These are phyloP conservation scores for Buxus sempervirens DNA, from an alignment of 164 flowering plant species.

Conservation along the genomic window DNA sequence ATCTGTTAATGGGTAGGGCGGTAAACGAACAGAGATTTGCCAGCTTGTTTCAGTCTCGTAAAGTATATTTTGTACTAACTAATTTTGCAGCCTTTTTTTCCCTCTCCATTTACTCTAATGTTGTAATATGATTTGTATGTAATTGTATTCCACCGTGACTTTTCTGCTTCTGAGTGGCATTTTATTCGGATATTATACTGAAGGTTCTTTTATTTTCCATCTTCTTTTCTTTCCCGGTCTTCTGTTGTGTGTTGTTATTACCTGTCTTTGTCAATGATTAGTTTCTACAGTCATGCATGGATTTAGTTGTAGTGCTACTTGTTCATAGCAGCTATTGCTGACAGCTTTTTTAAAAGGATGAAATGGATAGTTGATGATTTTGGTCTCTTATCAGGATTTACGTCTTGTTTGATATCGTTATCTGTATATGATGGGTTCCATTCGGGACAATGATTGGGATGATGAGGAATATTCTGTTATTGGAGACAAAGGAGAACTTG, in stretches of 20 bases:
- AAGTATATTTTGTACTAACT: no score
- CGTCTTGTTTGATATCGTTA: not conserved
- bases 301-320: not conserved
- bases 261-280: not conserved
- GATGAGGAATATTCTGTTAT: slow-evolving; percentile 62
- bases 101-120: no score
- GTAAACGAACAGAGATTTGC: no score
- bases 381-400: slow-evolving; percentile 9
- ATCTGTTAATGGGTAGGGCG: no score
- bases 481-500: slow-evolving; percentile 71
- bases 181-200: not conserved
- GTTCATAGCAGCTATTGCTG: not conserved
- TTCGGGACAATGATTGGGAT: slow-evolving; percentile 12
- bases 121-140: no score
- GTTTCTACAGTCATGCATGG: not conserved
- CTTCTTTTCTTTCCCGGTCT: not conserved
- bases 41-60: no score
- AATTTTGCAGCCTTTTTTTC: no score
- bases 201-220: not conserved
- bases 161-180: no score
- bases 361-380: not conserved
- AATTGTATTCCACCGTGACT: no score
- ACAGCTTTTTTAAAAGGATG: not conserved
- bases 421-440: slow-evolving; percentile 10
- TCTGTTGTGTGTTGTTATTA: slow-evolving; percentile 16